Percentiles rank a stretch among this genome's conserved stretches.
phyloP scores from a whole-genome alignment of 768 basidiomycete genomes.

The Lactarius tabidus region DNA sequence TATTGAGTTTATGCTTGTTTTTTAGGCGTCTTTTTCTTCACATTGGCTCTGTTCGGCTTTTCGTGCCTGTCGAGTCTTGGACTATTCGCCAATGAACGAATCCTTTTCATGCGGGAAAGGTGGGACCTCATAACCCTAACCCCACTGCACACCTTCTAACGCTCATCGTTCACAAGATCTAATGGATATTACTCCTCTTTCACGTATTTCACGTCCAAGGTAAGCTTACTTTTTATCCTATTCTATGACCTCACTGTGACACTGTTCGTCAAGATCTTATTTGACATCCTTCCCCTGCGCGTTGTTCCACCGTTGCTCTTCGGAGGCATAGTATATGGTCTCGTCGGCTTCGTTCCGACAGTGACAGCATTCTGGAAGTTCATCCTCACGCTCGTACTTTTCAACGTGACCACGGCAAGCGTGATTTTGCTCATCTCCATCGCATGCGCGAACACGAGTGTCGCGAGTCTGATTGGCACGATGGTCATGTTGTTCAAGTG shows the following conservation, averaged over 20 bases:
- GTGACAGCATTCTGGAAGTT: constrained; percentile 97
- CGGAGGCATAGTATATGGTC: constrained; percentile 91
- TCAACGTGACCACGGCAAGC: constrained; percentile 94
- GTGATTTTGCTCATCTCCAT: constrained; percentile 90
- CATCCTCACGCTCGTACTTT: constrained; percentile 89
- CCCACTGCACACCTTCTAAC: not conserved
- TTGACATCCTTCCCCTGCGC: constrained; percentile 92
- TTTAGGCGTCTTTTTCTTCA: constrained; percentile 92
- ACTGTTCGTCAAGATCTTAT: constrained; percentile 60
- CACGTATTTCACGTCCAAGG: constrained; percentile 96
- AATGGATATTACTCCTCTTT: constrained; percentile 98
- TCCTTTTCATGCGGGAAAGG: constrained; percentile 98
- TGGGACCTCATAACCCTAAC: constrained; percentile 33
- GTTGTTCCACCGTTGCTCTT: constrained; percentile 94
- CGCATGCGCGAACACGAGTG: constrained; percentile 77
- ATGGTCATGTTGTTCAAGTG: constrained; percentile 98
- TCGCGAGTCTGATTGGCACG: constrained; percentile 93
- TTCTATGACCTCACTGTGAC: not conserved
- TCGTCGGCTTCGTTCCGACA: constrained; percentile 91
- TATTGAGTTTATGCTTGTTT: not conserved
- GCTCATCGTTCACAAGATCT: constrained; percentile 46
- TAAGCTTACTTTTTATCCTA: constrained; percentile 26
- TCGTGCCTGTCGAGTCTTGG: constrained; percentile 93
- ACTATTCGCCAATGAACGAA: constrained; percentile 90
- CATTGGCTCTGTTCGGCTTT: constrained; percentile 94